Evolutionary conservation across 1,284 basidiomycete species (phyloP), one percentile per base, ranked within the genome.

Genomic region (Trichosporon sp.): DNA sequence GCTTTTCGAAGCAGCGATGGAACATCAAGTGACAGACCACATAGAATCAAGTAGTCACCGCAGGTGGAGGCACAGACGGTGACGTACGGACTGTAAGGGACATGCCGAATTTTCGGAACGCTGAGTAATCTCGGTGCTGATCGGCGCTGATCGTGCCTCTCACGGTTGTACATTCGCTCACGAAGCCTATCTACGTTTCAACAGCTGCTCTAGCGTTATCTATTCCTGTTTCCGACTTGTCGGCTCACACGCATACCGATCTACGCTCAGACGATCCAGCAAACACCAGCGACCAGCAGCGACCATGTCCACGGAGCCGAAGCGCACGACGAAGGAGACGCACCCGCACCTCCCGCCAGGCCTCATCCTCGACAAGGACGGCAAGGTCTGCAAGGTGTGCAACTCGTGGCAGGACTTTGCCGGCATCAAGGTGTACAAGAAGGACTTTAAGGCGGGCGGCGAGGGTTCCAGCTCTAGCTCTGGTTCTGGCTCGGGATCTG

Each of bases 371-470:
- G 93, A 91, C 2, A 89, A 90, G 29, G 91, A 96, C 71, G 94
- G 94, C 25, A 95, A 94, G 80, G 91, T 91, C 0, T 97, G 94
- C 84, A 95, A 92, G 82, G 87, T 90, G 37, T 93, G 92, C 78
- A 90, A 87, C 59, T 87, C 89, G 49, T 90, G 90, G 81, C 86
- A 87, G 54, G 81, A 88, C 75, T 92, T 88, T 88, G 85, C 83
- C 68, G 84, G 87, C 65, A 68, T 74, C 56, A 73, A 74, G 61
- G 65, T 82, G 73, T 70, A 82, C 67, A 75, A 77, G 71, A 72
- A 71, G 62, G 56, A 59, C 40, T 56, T 14, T 29, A 33, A 21
- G 7, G 52, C 29, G n/a, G 14, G 10, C 52, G 16, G 34, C 37
- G n/a, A n/a, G n/a, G n/a, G n/a, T n/a, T n/a, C n/a, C n/a, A n/a